phyloP scores from a whole-genome alignment of 768 basidiomycete genomes.

The Tricholoma sp. region DNA sequence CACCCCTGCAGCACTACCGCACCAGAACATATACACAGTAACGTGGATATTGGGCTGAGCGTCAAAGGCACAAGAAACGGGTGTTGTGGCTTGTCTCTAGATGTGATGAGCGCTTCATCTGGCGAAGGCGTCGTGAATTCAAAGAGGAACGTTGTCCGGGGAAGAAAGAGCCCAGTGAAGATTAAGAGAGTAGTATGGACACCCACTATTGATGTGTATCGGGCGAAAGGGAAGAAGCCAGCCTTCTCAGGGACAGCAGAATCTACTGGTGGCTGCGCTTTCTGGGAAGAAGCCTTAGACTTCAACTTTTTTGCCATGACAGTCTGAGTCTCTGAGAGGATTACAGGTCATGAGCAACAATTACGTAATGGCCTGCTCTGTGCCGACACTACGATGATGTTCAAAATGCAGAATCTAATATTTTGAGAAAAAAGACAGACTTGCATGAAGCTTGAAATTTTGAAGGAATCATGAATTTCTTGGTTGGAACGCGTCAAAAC shows the following conservation, averaged over 20 bases:
- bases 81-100: conserved; percentile 63
- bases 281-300: background rate
- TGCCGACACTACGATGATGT: too few species aligned
- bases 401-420: background rate
- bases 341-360: background rate
- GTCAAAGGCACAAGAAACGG: conserved; percentile 67
- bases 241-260: background rate
- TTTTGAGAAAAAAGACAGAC: background rate
- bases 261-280: background rate
- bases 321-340: too few species aligned
- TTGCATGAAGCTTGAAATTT: background rate
- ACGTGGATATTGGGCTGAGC: conserved; percentile 48
- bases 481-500: background rate
- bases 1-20: conserved; percentile 51
- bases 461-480: background rate
- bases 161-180: conserved; percentile 67
- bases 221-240: conserved; percentile 29
- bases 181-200: conserved; percentile 62
- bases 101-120: conserved; percentile 30
- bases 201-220: conserved; percentile 62
- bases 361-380: background rate
- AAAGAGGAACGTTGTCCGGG: conserved; percentile 48
- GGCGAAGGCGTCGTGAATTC: conserved; percentile 27
- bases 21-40: conserved; percentile 54
- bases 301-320: conserved; percentile 3